These are phyloP conservation scores for Saraca asoca DNA, from an alignment of 331 rosid genomes.

Conservation along the genomic window DNA sequence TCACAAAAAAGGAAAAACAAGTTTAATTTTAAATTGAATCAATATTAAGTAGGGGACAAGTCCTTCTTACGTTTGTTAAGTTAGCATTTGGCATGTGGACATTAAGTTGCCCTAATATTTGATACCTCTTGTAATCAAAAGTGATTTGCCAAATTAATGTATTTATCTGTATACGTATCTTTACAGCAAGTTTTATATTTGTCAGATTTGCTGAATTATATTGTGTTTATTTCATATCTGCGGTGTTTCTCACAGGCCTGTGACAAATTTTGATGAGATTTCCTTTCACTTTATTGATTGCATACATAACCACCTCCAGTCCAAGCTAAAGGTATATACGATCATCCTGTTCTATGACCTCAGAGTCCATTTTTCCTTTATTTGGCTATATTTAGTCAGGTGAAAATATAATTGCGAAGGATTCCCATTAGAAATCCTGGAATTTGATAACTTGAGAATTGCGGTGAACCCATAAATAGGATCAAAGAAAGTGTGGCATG, in stretches of 20 bases:
- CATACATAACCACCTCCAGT: conserved; percentile 67
- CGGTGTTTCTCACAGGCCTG: conserved; percentile 60
- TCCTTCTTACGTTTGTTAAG: not conserved
- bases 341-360: not conserved
- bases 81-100: conserved; percentile 17
- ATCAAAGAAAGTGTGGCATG: not conserved
- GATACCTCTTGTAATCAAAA: not conserved
- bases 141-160: conserved; percentile 5
- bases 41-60: not conserved
- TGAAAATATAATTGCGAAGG: conserved; percentile 1
- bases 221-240: conserved; percentile 21
- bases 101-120: not conserved
- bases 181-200: conserved; percentile 5
- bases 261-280: conserved; percentile 77
- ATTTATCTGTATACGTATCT: not conserved
- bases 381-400: conserved; percentile 4
- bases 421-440: conserved; percentile 1
- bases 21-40: not conserved
- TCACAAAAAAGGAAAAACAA: not conserved
- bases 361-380: not conserved
- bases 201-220: conserved; percentile 5
- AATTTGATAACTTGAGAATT: conserved; percentile 19
- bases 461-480: conserved; percentile 3
- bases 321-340: conserved; percentile 61
- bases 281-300: conserved; percentile 90